Conservation (phyloP, 768 basidiomycete species). For the Mycena metata region DNA sequence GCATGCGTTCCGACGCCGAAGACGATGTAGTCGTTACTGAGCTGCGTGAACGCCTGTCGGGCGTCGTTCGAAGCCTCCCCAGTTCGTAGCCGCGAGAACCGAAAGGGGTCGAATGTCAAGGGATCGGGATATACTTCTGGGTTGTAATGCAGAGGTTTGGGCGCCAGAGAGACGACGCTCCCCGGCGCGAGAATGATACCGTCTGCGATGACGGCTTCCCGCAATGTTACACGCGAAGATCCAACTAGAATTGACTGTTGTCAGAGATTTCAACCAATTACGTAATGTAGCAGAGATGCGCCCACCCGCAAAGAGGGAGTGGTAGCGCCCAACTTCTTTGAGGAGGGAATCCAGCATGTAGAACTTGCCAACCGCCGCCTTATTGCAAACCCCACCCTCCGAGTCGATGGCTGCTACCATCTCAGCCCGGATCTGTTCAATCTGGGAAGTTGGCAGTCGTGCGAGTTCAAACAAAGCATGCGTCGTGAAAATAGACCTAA, state of each 20-base stretch:
- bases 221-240: slow-evolving; percentile 24
- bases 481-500: slow-evolving; percentile 30
- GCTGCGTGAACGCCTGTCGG: slow-evolving; percentile 18
- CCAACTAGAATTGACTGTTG: slow-evolving; percentile 16
- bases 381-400: slow-evolving; percentile 34
- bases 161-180: slow-evolving; percentile 28
- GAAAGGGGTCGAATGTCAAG: slow-evolving; percentile 17
- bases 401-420: slow-evolving; percentile 24
- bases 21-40: slow-evolving; percentile 32
- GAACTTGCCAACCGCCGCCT: slow-evolving; percentile 34
- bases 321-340: slow-evolving; percentile 34
- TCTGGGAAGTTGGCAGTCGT: slow-evolving; percentile 23
- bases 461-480: slow-evolving; percentile 37
- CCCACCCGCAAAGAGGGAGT: slow-evolving; percentile 32
- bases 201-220: slow-evolving; percentile 28
- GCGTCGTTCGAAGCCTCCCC: neutral
- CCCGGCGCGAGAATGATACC: slow-evolving; percentile 30
- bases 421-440: slow-evolving; percentile 27
- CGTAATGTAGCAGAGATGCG: too few species aligned
- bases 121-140: slow-evolving; percentile 20
- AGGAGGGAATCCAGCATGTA: slow-evolving; percentile 33
- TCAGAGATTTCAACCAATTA: too few species aligned
- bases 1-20: slow-evolving; percentile 29
- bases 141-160: slow-evolving; percentile 23
- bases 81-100: slow-evolving; percentile 15